Evolutionary conservation across 805 yeast genomes (phyloP).

Genomic region (Cyberlindnera mycetangii): DNA sequence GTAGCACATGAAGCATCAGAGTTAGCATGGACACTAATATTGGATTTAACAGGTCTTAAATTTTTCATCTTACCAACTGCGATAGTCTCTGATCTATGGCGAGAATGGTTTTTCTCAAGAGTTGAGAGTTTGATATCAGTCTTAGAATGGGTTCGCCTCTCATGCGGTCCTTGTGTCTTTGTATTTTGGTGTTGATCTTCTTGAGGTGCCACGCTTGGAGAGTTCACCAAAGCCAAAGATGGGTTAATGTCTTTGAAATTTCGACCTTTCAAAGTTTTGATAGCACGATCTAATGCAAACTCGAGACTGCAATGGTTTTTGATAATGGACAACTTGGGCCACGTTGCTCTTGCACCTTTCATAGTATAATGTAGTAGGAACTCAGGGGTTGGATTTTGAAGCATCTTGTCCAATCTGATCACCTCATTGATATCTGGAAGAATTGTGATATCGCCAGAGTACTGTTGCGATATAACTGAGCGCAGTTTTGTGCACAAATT

Average conservation of each 20-base stretch:
- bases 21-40: conserved; percentile 9
- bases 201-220: conserved; percentile 16
- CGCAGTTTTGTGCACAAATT: conserved; percentile 70
- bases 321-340: conserved; percentile 88
- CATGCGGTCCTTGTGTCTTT: not conserved
- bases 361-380: conserved; percentile 66
- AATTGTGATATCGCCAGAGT: conserved; percentile 92
- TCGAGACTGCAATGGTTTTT: conserved; percentile 89
- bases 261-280: conserved; percentile 61
- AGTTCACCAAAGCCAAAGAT: conserved; percentile 23
- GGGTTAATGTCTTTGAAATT: conserved; percentile 40
- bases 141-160: not conserved
- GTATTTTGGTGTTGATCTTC: not conserved
- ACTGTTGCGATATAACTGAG: conserved; percentile 78
- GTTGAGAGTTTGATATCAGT: conserved; percentile 1
- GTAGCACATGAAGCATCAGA: conserved; percentile 1
- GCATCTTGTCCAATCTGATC: conserved; percentile 56
- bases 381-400: conserved; percentile 79
- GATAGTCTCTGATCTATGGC: conserved; percentile 28
- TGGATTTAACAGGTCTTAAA: conserved; percentile 22
- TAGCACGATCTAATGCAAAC: conserved; percentile 79
- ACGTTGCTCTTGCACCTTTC: conserved; percentile 87
- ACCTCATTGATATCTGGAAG: conserved; percentile 66
- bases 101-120: conserved; percentile 17
- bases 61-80: conserved; percentile 16